Evolutionary conservation across 2,329 filamentous ascomycete species (phyloP), one percentile per base, ranked within the genome.

Genomic region (Venturia pyrina): DNA sequence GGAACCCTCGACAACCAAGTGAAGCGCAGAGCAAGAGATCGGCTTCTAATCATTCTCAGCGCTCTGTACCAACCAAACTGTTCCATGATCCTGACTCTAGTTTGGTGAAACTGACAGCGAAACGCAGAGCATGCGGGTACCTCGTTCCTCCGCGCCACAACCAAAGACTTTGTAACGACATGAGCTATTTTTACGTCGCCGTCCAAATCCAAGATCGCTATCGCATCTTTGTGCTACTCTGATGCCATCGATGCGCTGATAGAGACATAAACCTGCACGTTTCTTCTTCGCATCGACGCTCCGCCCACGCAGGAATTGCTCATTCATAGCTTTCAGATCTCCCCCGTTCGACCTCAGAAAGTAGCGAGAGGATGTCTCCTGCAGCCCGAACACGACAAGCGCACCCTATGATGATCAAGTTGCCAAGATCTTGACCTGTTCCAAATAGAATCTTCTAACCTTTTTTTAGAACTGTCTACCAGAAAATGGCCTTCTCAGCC

Each of bases 81-180:
- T 32, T 56, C 24, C 50, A 56, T 8, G 17, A 32, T 32, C 50
- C n/a, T 57, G 32, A 32, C 53, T 7, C 37, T 1, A 57, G 53
- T 57, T 19, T 57, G 24, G 53, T 57, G 53, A 57, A 57, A 57
- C 53, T 57, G 53, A 57, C 21, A 2, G 46, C 53, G 53, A 57
- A 57, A 57, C 53, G 1, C 28, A 34, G 53, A 57, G 13, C 53
- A 19, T 37, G 10, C 53, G 28, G 28, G 53, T n/a, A 19, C 1
- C 32, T 37, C 5, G 37, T n/a, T 57, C n/a, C 53, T 57, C 53
- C 53, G 53, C 53, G 28, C 53, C 53, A 57, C 53, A 34, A 57
- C 53, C 28, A 57, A 28, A 37, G 21, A 32, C 13, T 57, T 19
- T 57, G 53, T 57, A 32, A 57, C 28, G 5, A 24, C 24, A 17